phyloP scores from a whole-genome alignment of 1,284 basidiomycete species.

The Ganoderma leucocontextum region DNA sequence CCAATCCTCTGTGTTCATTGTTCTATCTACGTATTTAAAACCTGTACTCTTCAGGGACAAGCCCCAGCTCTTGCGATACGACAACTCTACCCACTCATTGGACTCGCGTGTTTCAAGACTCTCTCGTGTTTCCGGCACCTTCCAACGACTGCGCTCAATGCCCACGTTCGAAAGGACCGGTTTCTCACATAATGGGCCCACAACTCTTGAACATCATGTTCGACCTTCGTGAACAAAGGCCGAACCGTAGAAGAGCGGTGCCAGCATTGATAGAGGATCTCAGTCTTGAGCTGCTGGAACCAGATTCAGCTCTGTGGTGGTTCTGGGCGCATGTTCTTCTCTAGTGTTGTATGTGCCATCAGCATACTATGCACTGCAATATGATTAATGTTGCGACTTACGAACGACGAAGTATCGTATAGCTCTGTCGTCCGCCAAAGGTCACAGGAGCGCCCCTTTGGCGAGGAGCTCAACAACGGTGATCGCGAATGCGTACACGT shows the following conservation, averaged over 20 bases:
- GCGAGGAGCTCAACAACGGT: slow-evolving; percentile 74
- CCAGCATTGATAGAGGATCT: slow-evolving; percentile 60
- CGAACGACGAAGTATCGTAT: slow-evolving; percentile 69
- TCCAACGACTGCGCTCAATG: no score
- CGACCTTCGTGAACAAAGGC: slow-evolving; percentile 58
- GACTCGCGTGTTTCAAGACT: no score
- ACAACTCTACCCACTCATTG: no score
- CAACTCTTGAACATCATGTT: slow-evolving; percentile 48
- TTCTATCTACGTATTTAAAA: no score
- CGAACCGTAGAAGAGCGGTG: slow-evolving; percentile 51
- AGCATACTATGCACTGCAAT: slow-evolving; percentile 8
- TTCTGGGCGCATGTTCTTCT: slow-evolving; percentile 61
- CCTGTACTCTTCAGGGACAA: no score
- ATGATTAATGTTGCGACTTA: slow-evolving; percentile 43
- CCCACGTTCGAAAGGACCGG: no score
- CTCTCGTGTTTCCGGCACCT: no score
- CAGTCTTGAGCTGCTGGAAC: slow-evolving; percentile 40
- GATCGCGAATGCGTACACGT: slow-evolving; percentile 80
- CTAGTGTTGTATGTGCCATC: slow-evolving; percentile 43
- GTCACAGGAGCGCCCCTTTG: slow-evolving; percentile 72
- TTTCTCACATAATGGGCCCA: slow-evolving; percentile 43
- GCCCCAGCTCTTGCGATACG: no score
- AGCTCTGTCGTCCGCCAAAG: slow-evolving; percentile 61
- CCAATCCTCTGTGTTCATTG: no score
- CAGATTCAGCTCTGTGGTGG: slow-evolving; percentile 49